Percentiles rank a stretch among this genome's conserved stretches.
These are phyloP conservation scores for Aspergillus glaucus DNA, from an alignment of 2,329 filamentous ascomycete genomes.

Conservation along the genomic window DNA sequence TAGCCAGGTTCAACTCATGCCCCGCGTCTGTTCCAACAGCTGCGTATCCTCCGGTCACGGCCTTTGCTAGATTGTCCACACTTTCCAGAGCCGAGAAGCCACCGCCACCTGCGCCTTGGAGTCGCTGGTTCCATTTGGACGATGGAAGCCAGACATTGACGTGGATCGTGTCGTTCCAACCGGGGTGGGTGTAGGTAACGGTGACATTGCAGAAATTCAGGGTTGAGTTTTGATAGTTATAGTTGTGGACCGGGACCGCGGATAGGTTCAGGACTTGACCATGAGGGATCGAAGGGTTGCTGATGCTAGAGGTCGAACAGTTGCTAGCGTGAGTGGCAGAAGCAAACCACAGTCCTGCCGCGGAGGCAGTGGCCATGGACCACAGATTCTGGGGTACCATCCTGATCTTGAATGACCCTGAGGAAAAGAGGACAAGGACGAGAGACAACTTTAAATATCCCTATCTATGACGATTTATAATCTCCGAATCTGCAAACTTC, in stretches of 20 bases:
- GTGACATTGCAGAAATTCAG: slow-evolving; percentile 33
- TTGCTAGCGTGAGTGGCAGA: neutral
- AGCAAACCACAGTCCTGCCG: neutral
- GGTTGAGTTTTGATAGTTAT: neutral
- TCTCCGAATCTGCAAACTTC: no score
- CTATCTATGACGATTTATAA: no score
- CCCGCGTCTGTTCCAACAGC: slow-evolving; percentile 15
- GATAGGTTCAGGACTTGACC: slow-evolving; percentile 3
- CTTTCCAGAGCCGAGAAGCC: slow-evolving; percentile 13
- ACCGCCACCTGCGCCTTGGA: slow-evolving; percentile 35
- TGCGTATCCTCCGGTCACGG: slow-evolving; percentile 10
- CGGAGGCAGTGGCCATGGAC: neutral
- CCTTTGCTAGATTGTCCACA: neutral
- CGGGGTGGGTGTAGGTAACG: slow-evolving; percentile 32
- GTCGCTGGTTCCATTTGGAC: slow-evolving; percentile 29
- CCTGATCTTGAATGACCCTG: neutral
- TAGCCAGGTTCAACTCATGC: neutral
- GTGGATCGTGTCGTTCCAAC: slow-evolving; percentile 26
- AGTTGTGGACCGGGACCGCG: slow-evolving; percentile 1
- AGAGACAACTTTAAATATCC: no score
- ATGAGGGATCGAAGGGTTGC: slow-evolving; percentile 3
- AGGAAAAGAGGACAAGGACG: neutral
- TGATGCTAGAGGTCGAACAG: slow-evolving; percentile 3
- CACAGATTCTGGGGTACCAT: neutral
- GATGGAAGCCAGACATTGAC: slow-evolving; percentile 28